Evolutionary conservation across 345 rosid genomes (phyloP), one percentile per base, ranked within the genome.

Genomic region (Dovyalis caffra): DNA sequence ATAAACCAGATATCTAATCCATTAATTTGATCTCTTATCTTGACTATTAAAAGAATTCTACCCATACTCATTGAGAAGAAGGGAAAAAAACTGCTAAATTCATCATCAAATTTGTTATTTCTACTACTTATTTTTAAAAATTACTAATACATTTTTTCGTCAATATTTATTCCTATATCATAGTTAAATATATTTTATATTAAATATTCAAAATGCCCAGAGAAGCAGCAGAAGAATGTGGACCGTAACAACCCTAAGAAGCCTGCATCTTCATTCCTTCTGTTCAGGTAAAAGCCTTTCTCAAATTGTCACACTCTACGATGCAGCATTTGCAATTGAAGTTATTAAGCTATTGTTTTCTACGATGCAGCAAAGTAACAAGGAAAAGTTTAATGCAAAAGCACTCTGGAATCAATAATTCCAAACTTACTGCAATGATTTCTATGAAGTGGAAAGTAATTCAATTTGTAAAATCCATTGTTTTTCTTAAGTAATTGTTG

Each of bases 241-340:
- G 98, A 95, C 56, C 99, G 98, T 1, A 93, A 89, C 90, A 95
- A 82, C 82, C 99, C 99, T 3, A 95, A 88, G 86, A 95, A 85
- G 83, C 97, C 99, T 20, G 97, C 99, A 57, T 87, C 96, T 45
- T 91, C 99, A 25, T 95, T 80, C 85, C 66, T 95, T 23, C 45
- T 93, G 76, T 93, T 91, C 90, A 82, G 89, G 90, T 87, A 74
- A 64, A 16, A 29, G 0, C 5, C 47, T 28, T 38, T 5, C 4
- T 29, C 37, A 11, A 64, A 40, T 5, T 18, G 57, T 51, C 57
- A 51, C 57, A 51, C 25, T 51, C 15, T 64, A 15, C 35, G 8
- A 8, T 37, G 43, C 6, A 5, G 28, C 21, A 15, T 35, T 33
- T 65, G 40, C 8, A 20, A 34, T 9, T 0, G 5, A 78, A 40